Conservation (phyloP, 2,329 filamentous ascomycete genomes). For the Trichoderma endophyticum region DNA sequence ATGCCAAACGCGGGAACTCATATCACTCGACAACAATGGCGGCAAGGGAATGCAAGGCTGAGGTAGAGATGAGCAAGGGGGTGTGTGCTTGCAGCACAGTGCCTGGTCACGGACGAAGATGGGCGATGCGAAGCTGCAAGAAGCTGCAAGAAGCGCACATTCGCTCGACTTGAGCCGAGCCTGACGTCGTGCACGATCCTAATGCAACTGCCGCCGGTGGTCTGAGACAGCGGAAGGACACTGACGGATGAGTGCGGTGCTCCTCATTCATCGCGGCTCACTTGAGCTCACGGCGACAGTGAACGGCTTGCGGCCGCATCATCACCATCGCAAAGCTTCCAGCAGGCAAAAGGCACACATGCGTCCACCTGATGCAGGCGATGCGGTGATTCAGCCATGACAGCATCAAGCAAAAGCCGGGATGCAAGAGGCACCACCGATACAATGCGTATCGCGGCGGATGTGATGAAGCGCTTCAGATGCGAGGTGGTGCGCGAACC, state of each 20-base stretch:
- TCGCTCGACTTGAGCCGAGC: neutral
- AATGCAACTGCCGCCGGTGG: neutral
- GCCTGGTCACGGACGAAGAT: neutral
- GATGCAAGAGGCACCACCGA: neutral
- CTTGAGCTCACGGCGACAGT: constrained; percentile 9
- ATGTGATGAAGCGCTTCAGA: neutral
- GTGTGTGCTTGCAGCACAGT: neutral
- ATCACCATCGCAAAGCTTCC: constrained; percentile 22
- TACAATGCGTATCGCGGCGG: neutral
- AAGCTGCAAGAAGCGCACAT: neutral
- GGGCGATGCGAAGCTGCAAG: constrained; percentile 4
- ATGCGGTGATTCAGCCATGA: constrained; percentile 27
- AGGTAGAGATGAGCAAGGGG: neutral
- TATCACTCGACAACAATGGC: constrained; percentile 4
- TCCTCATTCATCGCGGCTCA: constrained; percentile 16
- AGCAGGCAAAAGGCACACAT: neutral
- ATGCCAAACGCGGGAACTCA: constrained; percentile 3
- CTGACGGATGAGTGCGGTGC: neutral
- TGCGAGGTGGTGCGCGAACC: neutral
- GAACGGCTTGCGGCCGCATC: constrained; percentile 2
- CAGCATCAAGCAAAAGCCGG: neutral
- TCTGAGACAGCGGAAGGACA: constrained; percentile 2
- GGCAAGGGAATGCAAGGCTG: constrained; percentile 10
- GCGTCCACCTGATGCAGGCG: neutral
- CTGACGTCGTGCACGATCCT: constrained; percentile 1